phyloP scores from a whole-genome alignment of 1,284 basidiomycete genomes.

The Sporisorium graminicola region DNA sequence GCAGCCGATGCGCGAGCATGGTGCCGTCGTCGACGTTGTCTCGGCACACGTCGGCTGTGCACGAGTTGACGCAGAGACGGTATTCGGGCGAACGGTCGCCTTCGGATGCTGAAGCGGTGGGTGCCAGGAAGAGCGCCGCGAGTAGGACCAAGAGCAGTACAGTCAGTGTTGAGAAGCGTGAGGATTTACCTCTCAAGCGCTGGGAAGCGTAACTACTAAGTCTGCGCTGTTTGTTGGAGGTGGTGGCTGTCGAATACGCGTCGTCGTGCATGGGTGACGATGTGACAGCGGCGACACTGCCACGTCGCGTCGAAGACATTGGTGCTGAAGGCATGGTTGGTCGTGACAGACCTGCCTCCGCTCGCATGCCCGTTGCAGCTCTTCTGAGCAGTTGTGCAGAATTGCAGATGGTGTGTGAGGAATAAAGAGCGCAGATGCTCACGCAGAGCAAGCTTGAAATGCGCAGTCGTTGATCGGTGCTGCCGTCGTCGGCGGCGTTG shows the following conservation, averaged over 20 bases:
- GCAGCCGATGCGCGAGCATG: conserved; percentile 68
- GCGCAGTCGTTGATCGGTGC: not conserved
- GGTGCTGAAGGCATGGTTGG: not conserved
- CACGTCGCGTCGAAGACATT: not conserved
- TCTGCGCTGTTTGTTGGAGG: not conserved
- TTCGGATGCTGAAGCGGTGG: conserved; percentile 50
- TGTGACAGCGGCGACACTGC: not conserved
- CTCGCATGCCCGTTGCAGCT: not conserved
- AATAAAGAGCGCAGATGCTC: not conserved
- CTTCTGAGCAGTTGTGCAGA: not conserved
- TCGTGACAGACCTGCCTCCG: conserved; percentile 21
- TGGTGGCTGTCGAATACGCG: not conserved
- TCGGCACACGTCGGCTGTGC: conserved; percentile 56
- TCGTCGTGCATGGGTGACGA: not conserved
- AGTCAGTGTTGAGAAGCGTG: conserved; percentile 10
- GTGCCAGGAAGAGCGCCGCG: conserved; percentile 15
- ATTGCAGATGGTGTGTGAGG: not conserved
- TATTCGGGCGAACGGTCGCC: conserved; percentile 67
- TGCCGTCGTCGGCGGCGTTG: not conserved
- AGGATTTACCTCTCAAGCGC: not conserved
- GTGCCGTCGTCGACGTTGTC: conserved; percentile 63
- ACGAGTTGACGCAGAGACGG: conserved; percentile 60
- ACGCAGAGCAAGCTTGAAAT: not conserved
- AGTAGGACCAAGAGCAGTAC: conserved; percentile 17
- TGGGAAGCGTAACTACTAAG: not conserved